phyloP scores from a whole-genome alignment of 108 stramenopile species.

The Cyclotella baltica region DNA sequence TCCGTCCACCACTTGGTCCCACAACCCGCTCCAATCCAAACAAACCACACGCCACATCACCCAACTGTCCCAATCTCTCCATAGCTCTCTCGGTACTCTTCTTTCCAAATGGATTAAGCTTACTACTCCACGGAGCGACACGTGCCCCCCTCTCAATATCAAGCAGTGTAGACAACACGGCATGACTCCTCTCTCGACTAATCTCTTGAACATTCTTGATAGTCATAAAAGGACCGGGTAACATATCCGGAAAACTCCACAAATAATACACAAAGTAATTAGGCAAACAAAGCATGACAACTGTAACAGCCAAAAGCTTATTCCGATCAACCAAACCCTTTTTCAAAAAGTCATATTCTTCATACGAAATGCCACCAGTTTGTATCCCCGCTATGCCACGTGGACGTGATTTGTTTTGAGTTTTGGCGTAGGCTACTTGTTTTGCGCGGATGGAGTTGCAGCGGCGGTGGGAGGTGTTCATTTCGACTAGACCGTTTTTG shows the following conservation, averaged over 20 bases:
- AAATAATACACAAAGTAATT: conserved; percentile 80
- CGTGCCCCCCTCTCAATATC: conserved; percentile 69
- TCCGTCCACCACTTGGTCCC: conserved; percentile 48
- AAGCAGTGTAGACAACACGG: conserved; percentile 71
- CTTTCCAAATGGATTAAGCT: conserved; percentile 84
- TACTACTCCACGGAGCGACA: conserved; percentile 66
- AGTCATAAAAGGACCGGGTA: conserved; percentile 78
- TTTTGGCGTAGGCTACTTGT: conserved; percentile 49
- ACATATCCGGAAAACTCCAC: conserved; percentile 82
- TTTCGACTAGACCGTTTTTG: conserved; percentile 59
- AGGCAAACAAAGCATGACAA: conserved; percentile 73
- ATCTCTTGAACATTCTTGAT: conserved; percentile 53
- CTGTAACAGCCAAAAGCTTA: conserved; percentile 69
- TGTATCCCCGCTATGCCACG: conserved; percentile 46
- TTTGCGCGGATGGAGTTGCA: conserved; percentile 80
- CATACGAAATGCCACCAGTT: conserved; percentile 42
- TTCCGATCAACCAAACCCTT: conserved; percentile 81
- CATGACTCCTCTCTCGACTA: conserved; percentile 71
- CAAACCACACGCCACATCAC: conserved; percentile 8
- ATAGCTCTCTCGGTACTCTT: conserved; percentile 50
- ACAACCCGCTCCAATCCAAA: conserved; percentile 25
- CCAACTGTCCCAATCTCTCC: conserved; percentile 41
- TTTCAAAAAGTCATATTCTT: conserved; percentile 76
- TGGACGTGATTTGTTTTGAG: conserved; percentile 21
- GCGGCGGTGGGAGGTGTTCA: conserved; percentile 70